A percentile compares a stretch with the other conserved stretches of the same genome.
Conservation (phyloP, 1,139 yeast genomes). For the Magnusiomyces suaveolens region DNA sequence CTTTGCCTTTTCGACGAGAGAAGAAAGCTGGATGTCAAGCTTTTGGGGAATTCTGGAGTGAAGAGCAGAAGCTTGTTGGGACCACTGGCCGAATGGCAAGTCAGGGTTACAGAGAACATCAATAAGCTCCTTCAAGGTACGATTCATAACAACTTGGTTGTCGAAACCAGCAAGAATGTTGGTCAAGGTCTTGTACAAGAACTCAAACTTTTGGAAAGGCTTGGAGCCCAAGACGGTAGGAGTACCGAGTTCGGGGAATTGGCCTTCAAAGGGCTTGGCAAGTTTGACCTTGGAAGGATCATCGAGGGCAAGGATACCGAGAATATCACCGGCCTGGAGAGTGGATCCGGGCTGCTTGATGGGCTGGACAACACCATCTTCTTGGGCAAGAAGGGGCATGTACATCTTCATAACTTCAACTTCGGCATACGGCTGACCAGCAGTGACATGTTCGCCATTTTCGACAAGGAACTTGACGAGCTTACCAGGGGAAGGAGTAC, state of each 20-base stretch:
- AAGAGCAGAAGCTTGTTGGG: constrained; percentile 71
- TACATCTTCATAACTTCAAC: constrained; percentile 98
- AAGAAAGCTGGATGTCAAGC: constrained; percentile 57
- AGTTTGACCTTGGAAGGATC: constrained; percentile 97
- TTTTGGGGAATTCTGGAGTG: constrained; percentile 80
- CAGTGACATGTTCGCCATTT: constrained; percentile 82
- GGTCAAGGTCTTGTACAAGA: constrained; percentile 49
- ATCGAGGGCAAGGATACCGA: constrained; percentile 87
- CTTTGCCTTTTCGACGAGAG: constrained; percentile 48
- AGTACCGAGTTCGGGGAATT: constrained; percentile 78
- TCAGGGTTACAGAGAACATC: constrained; percentile 67
- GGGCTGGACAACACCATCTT: constrained; percentile 84
- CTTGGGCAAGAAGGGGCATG: constrained; percentile 54
- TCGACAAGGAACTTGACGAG: constrained; percentile 87
- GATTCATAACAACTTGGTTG: constrained; percentile 85
- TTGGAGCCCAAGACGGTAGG: constrained; percentile 77
- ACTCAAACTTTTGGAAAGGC: constrained; percentile 65
- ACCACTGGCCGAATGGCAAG: constrained; percentile 92
- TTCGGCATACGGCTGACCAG: constrained; percentile 95
- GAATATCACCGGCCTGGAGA: constrained; percentile 89
- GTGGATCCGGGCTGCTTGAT: constrained; percentile 98
- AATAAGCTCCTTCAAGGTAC: constrained; percentile 63
- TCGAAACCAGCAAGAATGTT: constrained; percentile 86
- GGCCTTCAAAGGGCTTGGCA: constrained; percentile 91
- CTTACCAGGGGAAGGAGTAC: constrained; percentile 99